Conservation (phyloP, 2,329 filamentous ascomycete genomes). For the Pestalotiopsis sp. region DNA sequence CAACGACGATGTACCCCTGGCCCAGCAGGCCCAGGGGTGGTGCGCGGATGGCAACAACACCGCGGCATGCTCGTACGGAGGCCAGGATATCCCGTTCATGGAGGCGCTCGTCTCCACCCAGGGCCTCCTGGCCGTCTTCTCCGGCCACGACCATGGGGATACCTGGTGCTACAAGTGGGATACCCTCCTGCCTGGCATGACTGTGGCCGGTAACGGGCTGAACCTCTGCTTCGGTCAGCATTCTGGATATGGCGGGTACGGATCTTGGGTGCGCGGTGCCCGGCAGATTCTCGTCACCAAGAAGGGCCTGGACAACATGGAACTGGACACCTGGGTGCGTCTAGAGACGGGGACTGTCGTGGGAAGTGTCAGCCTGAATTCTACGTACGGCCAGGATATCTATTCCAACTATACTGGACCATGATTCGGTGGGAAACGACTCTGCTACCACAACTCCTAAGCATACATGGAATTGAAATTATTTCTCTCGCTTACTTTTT, state of each 20-base stretch:
- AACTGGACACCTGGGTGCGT: conserved; percentile 60
- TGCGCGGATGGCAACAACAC: conserved; percentile 39
- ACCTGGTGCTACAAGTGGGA: conserved; percentile 58
- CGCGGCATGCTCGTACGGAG: conserved; percentile 41
- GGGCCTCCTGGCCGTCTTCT: conserved; percentile 59
- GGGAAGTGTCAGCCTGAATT: conserved; percentile 55
- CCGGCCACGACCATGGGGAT: conserved; percentile 66
- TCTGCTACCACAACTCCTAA: too few species aligned
- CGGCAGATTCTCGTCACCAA: conserved; percentile 54
- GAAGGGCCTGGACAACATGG: conserved; percentile 34
- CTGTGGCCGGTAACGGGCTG: conserved; percentile 36
- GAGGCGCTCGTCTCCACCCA: conserved; percentile 53
- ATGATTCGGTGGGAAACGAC: too few species aligned
- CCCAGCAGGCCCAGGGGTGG: conserved; percentile 44
- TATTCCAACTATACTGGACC: conserved; percentile 35
- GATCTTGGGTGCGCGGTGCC: conserved; percentile 61
- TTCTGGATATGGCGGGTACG: conserved; percentile 70
- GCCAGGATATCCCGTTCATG: conserved; percentile 64
- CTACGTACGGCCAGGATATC: conserved; percentile 56
- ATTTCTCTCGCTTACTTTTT: too few species aligned
- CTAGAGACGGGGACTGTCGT: conserved; percentile 56
- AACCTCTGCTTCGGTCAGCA: conserved; percentile 62
- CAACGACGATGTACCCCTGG: conserved; percentile 42
- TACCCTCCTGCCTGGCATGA: conserved; percentile 24
- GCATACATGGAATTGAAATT: too few species aligned